Base-by-base conservation (phyloP, 768 basidiomycete species). In the Porpolomopsis calyptriformis region DNA sequence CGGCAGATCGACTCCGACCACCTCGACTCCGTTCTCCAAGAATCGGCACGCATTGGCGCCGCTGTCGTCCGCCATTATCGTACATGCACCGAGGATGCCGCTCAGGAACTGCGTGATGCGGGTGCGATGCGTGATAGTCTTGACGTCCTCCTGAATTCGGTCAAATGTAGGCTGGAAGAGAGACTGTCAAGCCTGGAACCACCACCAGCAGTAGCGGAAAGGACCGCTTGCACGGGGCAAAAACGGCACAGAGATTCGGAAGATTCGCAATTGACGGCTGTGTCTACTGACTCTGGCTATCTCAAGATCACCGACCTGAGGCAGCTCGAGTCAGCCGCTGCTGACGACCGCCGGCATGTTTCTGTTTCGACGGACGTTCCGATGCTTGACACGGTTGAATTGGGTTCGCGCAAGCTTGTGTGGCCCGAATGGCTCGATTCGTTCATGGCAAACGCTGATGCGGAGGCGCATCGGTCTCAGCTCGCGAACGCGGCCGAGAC, bases 221-320 rank as follows among this genome's bases (percentile, higher is more conserved):
- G n/a, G n/a, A n/a, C n/a, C n/a, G n/a, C 19, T 41, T 26, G 51
- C 38, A 10, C 53, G 49, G 16, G 50, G 49, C 49, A 47, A 22
- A 48, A 37, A 51, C 34, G 69, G 33, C 68, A 73, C 11, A 71
- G 79, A 45, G 80, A 75, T 40, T 84, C 82, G n/a, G 73, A 76
- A 55, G 80, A 82, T 57, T 84, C 82, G 1, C 73, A 78, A 44
- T 56, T 56, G 19, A 83, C 81, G 0, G 69, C 69, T 14, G 76
- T 81, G 5, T 62, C 61, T 18, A 22, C 48, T 12, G 53, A 59
- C 12, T 49, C 51, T 10, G 47, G 47, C 23, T n/a, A 45, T 11
- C 18, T 36, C 19, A 12, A 45, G 18, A n/a, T 43, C 38, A 10
- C 37, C 4, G 43, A 44, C 18, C 52, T 37, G 16, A 43, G 41